phyloP scores from a whole-genome alignment of 176 grass and related monocot genomes.

The Melocanna baccifera region DNA sequence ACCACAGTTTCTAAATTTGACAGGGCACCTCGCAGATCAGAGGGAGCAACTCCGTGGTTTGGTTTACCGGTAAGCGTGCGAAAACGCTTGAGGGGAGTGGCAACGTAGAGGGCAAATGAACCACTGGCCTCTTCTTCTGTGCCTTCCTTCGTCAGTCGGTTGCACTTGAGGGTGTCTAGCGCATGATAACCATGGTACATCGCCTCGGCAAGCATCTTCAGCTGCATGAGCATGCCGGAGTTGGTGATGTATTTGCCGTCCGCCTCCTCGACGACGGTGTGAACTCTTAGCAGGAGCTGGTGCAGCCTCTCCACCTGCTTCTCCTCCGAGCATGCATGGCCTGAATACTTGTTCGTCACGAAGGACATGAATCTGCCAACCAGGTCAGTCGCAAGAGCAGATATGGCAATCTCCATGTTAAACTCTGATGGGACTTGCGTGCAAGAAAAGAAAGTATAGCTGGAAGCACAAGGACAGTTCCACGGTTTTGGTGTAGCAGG shows the following conservation, averaged over 20 bases:
- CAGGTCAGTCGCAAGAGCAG: background rate
- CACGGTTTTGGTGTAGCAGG: no score
- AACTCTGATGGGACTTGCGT: no score
- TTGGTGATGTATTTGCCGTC: slow-evolving; percentile 1
- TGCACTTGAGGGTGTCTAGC: background rate
- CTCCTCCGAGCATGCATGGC: background rate
- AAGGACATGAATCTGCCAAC: background rate
- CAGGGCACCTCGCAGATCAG: no score
- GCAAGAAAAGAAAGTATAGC: no score
- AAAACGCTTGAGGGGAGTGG: background rate
- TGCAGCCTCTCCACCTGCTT: background rate
- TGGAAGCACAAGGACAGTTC: no score
- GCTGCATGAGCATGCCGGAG: background rate
- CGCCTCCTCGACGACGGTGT: slow-evolving; percentile 3
- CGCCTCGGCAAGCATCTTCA: background rate
- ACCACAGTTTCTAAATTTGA: background rate
- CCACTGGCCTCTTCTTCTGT: background rate
- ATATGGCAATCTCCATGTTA: background rate
- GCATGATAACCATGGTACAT: slow-evolving; percentile 10
- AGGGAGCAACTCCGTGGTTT: background rate
- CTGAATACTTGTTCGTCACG: background rate
- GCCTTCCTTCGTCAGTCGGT: no score
- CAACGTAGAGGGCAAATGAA: background rate
- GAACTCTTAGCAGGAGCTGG: background rate
- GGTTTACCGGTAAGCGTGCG: no score